Percentiles rank a stretch among this genome's conserved stretches.
Evolutionary conservation across 352 stramenopile genomes (phyloP).

Genomic region (Phytopythium vexans): DNA sequence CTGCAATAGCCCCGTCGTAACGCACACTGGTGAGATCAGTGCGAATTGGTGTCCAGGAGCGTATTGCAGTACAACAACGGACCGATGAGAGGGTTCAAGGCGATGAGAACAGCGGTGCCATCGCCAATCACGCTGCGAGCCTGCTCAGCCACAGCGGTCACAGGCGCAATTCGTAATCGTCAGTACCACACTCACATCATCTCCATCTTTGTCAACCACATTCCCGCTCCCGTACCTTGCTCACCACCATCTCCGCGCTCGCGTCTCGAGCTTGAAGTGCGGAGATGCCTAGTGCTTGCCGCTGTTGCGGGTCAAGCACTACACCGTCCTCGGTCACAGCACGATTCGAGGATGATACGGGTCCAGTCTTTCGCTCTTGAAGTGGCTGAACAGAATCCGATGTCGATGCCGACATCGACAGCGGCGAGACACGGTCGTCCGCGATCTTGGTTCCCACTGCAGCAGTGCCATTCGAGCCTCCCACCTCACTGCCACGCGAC

Average conservation of each 20-base stretch:
- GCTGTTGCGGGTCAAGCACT: no score
- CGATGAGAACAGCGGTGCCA: constrained; percentile 29
- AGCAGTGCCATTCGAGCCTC: background rate
- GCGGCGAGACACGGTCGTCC: background rate
- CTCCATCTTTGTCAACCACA: background rate
- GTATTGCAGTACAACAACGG: background rate
- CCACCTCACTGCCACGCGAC: constrained; percentile 1
- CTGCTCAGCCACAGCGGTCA: constrained; percentile 1
- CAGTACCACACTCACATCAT: background rate
- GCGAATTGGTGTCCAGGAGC: no score
- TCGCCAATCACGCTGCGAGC: constrained; percentile 11
- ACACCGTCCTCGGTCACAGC: no score
- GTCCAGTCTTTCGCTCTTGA: no score
- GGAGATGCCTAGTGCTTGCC: background rate
- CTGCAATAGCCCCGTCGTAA: constrained; percentile 10
- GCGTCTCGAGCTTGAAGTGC: constrained; percentile 3
- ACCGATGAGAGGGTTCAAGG: constrained; percentile 45
- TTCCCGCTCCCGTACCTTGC: background rate
- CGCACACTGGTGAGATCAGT: no score
- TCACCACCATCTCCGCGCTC: constrained; percentile 5
- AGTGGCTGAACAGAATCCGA: background rate
- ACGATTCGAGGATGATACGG: no score
- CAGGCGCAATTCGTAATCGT: background rate
- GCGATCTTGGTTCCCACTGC: no score
- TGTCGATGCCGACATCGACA: constrained; percentile 8